phyloP scores from a whole-genome alignment of 805 yeast species.

The Teunomyces kruisii region DNA sequence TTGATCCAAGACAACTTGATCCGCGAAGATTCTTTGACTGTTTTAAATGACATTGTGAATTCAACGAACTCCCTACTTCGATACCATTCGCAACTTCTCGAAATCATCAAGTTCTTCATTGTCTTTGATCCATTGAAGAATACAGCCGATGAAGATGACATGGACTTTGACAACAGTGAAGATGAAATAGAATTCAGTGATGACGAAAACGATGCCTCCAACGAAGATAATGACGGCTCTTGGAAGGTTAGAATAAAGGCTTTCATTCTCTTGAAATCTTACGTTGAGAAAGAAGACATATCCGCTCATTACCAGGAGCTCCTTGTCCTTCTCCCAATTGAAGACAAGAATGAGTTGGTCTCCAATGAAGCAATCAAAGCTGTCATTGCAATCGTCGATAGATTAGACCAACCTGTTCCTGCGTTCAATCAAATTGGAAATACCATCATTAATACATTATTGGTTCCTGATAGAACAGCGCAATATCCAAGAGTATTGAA shows the following conservation, averaged over 20 bases:
- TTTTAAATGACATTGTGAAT: slow-evolving; percentile 34
- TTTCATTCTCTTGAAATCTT: slow-evolving; percentile 38
- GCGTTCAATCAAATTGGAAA: slow-evolving; percentile 17
- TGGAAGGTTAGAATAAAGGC: slow-evolving; percentile 65
- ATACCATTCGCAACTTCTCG: slow-evolving; percentile 14
- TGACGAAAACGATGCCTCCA: slow-evolving; percentile 51
- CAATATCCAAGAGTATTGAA: slow-evolving; percentile 24
- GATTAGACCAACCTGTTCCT: slow-evolving; percentile 12
- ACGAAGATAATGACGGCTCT: slow-evolving; percentile 43
- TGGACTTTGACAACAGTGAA: slow-evolving; percentile 15
- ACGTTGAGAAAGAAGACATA: slow-evolving; percentile 31
- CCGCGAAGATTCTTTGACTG: slow-evolving; percentile 51
- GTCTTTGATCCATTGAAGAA: slow-evolving; percentile 30
- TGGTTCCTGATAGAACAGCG: slow-evolving; percentile 17
- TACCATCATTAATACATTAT: slow-evolving; percentile 25
- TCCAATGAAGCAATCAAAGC: slow-evolving; percentile 49
- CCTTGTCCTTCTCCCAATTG: slow-evolving; percentile 27
- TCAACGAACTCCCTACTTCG: slow-evolving; percentile 11
- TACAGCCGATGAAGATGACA: slow-evolving; percentile 26
- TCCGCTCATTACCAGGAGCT: slow-evolving; percentile 30
- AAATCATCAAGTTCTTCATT: slow-evolving; percentile 22
- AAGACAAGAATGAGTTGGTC: slow-evolving; percentile 51
- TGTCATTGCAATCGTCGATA: slow-evolving; percentile 39
- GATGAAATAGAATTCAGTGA: slow-evolving; percentile 28
- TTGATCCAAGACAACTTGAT: slow-evolving; percentile 44